Conservation (phyloP, 2,329 filamentous ascomycete genomes). For the Metarhizium anisopliae region DNA sequence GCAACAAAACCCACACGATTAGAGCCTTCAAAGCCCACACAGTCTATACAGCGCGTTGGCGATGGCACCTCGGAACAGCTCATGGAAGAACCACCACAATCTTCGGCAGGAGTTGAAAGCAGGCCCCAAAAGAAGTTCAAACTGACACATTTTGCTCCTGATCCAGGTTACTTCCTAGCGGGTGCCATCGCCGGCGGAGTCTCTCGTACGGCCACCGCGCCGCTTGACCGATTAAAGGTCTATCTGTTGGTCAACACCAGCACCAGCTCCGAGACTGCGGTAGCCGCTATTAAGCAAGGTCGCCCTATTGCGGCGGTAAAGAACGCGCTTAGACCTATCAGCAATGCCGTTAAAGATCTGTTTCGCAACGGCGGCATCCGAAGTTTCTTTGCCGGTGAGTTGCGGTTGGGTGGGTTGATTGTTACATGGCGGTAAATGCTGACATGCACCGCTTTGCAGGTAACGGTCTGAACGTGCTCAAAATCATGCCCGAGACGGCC, state of each 20-base stretch:
- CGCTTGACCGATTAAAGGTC: slow-evolving; percentile 93
- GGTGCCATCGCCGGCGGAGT: slow-evolving; percentile 91
- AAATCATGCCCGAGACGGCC: slow-evolving; percentile 97
- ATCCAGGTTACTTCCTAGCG: slow-evolving; percentile 96
- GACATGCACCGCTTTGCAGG: slow-evolving; percentile 40
- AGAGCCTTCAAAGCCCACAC: slow-evolving; percentile 8
- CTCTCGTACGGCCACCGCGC: slow-evolving; percentile 89
- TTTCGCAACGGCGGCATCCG: slow-evolving; percentile 80
- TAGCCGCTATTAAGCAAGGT: slow-evolving; percentile 62
- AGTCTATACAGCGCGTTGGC: slow-evolving; percentile 18
- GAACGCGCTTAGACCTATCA: slow-evolving; percentile 59
- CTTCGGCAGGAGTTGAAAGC: slow-evolving; percentile 24
- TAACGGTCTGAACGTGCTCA: slow-evolving; percentile 91
- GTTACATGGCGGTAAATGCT: neutral
- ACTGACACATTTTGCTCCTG: slow-evolving; percentile 63
- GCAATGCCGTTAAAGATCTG: slow-evolving; percentile 65
- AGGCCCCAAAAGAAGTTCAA: slow-evolving; percentile 32
- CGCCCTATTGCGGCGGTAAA: slow-evolving; percentile 54
- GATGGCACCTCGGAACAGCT: slow-evolving; percentile 24
- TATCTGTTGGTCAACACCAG: slow-evolving; percentile 88
- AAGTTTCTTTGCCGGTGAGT: slow-evolving; percentile 84
- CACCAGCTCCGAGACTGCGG: slow-evolving; percentile 38
- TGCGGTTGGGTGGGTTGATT: neutral
- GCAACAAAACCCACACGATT: slow-evolving; percentile 13
- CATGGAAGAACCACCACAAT: slow-evolving; percentile 18